Percentiles rank a stretch among this genome's conserved stretches.
These are phyloP conservation scores for Naganishia sp. DNA, from an alignment of 1,284 basidiomycete genomes.

Conservation along the genomic window DNA sequence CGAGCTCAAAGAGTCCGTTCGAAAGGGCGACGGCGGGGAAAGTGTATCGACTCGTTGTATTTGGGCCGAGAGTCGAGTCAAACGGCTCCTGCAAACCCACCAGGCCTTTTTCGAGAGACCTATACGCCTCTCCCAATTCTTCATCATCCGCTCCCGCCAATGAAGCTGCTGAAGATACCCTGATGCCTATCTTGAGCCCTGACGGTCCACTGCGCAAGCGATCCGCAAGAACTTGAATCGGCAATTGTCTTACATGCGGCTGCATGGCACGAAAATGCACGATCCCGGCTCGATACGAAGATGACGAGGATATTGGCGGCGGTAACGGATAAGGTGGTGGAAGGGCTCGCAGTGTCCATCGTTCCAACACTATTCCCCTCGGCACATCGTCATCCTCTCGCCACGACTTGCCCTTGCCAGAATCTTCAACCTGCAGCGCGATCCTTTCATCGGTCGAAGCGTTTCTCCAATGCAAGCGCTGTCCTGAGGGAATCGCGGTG, in stretches of 20 bases:
- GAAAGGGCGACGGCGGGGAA: slow-evolving; percentile 47
- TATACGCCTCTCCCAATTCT: slow-evolving; percentile 47
- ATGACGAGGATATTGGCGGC: slow-evolving; percentile 42
- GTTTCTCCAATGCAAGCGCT: slow-evolving; percentile 28
- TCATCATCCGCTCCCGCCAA: slow-evolving; percentile 36
- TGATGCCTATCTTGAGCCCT: slow-evolving; percentile 50
- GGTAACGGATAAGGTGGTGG: not conserved
- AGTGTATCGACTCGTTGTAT: slow-evolving; percentile 24
- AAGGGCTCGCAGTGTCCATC: slow-evolving; percentile 47
- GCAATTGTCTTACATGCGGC: slow-evolving; percentile 47
- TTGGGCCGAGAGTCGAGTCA: slow-evolving; percentile 33
- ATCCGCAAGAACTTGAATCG: slow-evolving; percentile 47
- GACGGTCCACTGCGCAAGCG: slow-evolving; percentile 45
- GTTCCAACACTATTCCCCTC: slow-evolving; percentile 48
- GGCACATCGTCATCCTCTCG: slow-evolving; percentile 12
- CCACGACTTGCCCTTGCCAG: slow-evolving; percentile 40
- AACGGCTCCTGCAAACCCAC: slow-evolving; percentile 45
- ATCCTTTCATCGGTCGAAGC: not conserved
- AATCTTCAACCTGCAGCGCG: slow-evolving; percentile 14
- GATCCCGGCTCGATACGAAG: slow-evolving; percentile 41
- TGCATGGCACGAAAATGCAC: slow-evolving; percentile 51
- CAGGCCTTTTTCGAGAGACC: slow-evolving; percentile 49
- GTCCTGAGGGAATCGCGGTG: slow-evolving; percentile 46
- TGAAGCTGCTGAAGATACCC: slow-evolving; percentile 51
- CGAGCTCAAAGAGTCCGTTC: slow-evolving; percentile 44